Percentiles rank a stretch among this genome's conserved stretches.
Conservation (phyloP, 2,329 filamentous ascomycete genomes). For the Fusarium albosuccineum region DNA sequence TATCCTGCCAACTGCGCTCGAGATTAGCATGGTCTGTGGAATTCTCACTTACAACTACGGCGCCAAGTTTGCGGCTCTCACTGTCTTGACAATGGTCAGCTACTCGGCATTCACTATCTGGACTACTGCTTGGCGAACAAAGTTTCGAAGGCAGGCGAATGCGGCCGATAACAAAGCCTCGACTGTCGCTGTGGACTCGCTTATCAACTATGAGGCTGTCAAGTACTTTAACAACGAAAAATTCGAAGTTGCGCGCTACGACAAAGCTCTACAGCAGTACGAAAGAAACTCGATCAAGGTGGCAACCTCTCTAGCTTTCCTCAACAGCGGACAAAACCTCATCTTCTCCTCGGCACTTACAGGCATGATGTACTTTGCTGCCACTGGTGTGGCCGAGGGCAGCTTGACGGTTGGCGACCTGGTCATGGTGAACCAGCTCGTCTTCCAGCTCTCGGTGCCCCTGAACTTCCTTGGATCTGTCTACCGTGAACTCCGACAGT, state of each 20-base stretch:
- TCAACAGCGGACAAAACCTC: constrained; percentile 96
- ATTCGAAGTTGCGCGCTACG: constrained; percentile 92
- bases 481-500: constrained; percentile 95
- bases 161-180: constrained; percentile 96
- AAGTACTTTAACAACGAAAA: constrained; percentile 99
- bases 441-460: constrained; percentile 97
- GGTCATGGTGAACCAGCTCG: constrained; percentile 98
- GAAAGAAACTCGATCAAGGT: constrained; percentile 97
- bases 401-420: constrained; percentile 91
- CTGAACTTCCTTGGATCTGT: constrained; percentile 99
- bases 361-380: constrained; percentile 98
- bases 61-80: constrained; percentile 90
- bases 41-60: constrained; percentile 98
- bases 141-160: constrained; percentile 95
- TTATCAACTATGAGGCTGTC: constrained; percentile 99
- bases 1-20: constrained; percentile 90
- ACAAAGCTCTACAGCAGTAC: constrained; percentile 86
- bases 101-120: constrained; percentile 98
- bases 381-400: constrained; percentile 86
- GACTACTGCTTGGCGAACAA: constrained; percentile 97
- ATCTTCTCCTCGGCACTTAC: constrained; percentile 96
- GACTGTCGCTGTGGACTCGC: constrained; percentile 93
- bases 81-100: constrained; percentile 88
- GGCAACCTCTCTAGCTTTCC: constrained; percentile 89
- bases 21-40: constrained; percentile 95